Percentiles rank a stretch among this genome's conserved stretches.
Evolutionary conservation across 495 filamentous ascomycete genomes (phyloP).

Genomic region (Pyrenopolyporus hunteri): DNA sequence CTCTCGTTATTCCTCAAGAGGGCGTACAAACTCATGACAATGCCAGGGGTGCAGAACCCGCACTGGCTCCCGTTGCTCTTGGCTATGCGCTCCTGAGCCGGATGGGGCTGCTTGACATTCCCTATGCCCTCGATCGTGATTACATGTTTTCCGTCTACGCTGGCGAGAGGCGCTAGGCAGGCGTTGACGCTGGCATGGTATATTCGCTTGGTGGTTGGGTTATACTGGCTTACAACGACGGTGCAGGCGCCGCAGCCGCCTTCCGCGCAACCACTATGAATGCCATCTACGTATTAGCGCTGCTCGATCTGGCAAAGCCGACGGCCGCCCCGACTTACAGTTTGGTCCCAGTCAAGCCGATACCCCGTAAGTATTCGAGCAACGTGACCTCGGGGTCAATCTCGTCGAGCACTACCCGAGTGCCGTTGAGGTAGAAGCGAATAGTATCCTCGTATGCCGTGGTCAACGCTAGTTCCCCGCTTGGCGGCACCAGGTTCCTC

Average conservation of each 20-base stretch:
- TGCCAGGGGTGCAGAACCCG: constrained; percentile 93
- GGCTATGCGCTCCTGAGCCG: constrained; percentile 89
- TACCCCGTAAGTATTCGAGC: constrained; percentile 87
- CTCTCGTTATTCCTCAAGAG: constrained; percentile 74
- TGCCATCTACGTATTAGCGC: constrained; percentile 30
- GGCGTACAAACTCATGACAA: constrained; percentile 94
- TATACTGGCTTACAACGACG: constrained; percentile 91
- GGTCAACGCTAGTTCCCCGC: constrained; percentile 38
- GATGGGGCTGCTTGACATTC: constrained; percentile 83
- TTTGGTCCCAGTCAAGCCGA: constrained; percentile 80
- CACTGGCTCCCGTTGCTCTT: constrained; percentile 72
- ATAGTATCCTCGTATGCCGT: constrained; percentile 60
- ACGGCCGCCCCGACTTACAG: constrained; percentile 47
- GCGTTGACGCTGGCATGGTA: constrained; percentile 95
- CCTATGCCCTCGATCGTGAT: constrained; percentile 99
- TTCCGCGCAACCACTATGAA: constrained; percentile 84
- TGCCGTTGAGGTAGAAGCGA: constrained; percentile 93
- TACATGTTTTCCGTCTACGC: constrained; percentile 96
- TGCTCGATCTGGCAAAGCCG: constrained; percentile 21
- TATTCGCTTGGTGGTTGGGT: constrained; percentile 85
- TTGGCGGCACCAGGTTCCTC: constrained; percentile 33
- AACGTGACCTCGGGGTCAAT: constrained; percentile 91
- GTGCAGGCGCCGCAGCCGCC: constrained; percentile 98
- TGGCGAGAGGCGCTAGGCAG: constrained; percentile 88
- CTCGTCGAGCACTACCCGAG: constrained; percentile 81